Evolutionary conservation across 805 yeast genomes (phyloP).

Genomic region (Blastobotrys parvus): DNA sequence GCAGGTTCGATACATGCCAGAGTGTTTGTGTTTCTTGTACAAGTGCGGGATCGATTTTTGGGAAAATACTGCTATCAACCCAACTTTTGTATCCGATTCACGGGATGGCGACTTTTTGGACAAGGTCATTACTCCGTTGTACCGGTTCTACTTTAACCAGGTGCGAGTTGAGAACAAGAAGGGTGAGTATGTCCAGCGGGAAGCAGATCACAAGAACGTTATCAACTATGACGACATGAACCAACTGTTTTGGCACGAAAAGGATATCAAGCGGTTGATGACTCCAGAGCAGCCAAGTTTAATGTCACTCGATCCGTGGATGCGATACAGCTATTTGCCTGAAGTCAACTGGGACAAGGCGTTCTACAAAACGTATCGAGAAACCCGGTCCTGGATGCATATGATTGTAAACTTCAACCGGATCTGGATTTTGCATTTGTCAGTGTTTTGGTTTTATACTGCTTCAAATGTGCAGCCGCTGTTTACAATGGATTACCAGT

Average conservation of each 20-base stretch:
- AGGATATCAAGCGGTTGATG: conserved; percentile 83
- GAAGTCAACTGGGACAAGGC: conserved; percentile 89
- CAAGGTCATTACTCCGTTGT: conserved; percentile 86
- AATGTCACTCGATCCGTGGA: conserved; percentile 81
- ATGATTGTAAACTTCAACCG: conserved; percentile 91
- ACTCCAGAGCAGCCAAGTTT: conserved; percentile 59
- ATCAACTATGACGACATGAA: conserved; percentile 93
- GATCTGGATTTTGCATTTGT: conserved; percentile 91
- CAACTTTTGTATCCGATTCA: conserved; percentile 9
- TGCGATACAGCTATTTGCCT: conserved; percentile 82
- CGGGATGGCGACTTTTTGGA: conserved; percentile 72
- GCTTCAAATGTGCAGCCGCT: conserved; percentile 88
- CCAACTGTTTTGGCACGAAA: conserved; percentile 99
- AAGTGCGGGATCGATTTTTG: conserved; percentile 91
- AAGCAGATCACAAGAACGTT: conserved; percentile 56
- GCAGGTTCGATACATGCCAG: conserved; percentile 85
- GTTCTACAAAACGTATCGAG: conserved; percentile 92
- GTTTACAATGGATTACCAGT: conserved; percentile 80
- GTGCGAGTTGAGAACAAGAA: conserved; percentile 49
- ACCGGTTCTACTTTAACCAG: conserved; percentile 58
- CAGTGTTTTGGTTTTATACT: conserved; percentile 89
- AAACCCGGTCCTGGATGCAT: conserved; percentile 97
- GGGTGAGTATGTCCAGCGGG: conserved; percentile 53
- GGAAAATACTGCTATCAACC: conserved; percentile 40
- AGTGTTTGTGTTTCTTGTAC: conserved; percentile 86